Evolutionary conservation across 371 early-diverging fungal species (phyloP), one percentile per base, ranked within the genome.

Genomic region (Nematocida minor): DNA sequence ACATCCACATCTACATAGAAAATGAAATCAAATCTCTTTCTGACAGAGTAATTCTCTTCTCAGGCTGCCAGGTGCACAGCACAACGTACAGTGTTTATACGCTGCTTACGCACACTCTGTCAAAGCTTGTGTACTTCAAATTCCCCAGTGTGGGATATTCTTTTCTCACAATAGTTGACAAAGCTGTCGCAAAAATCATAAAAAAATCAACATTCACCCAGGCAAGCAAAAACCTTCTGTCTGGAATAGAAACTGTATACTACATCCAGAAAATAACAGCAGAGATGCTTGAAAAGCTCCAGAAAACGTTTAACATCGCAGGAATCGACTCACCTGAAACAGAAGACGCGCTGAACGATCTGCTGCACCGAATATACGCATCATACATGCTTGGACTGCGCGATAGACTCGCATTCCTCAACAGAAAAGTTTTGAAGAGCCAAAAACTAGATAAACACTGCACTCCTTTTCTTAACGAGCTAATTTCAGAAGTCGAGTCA

Each of bases 131-230:
- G 3, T 74, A 74, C 32, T 74, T 74, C 41, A 62, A 64, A 25
- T 74, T 63, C 41, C 77, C 77, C 18, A 47, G 48, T 47, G 64
- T 64, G 7, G 77, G 77, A 4, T 55, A 74, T 32, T 11, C 77
- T 41, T 74, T 74, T 32, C 66, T 74, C 4, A n/a, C 53, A n/a
- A 38, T 49, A 16, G 63, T 48, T 16, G 77, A 74, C 29, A 32
- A 68, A 38, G 22, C 31, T 6, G 29, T 74, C 20, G 11, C 66
- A 2, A 31, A 47, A n/a, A 64, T 64, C n/a, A 64, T 74, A 4
- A 57, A 25, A 4, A 63, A 40, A 20, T 74, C 77, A 16, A 9
- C 66, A 25, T 74, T 74, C 40, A 22, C 41, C 0, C 16, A 64
- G 1, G 62, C 64, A 38, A 31, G 54, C 9, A 63, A 74, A 36